phyloP scores from a whole-genome alignment of 1,139 yeast genomes.

The Suhomyces yuchorum region DNA sequence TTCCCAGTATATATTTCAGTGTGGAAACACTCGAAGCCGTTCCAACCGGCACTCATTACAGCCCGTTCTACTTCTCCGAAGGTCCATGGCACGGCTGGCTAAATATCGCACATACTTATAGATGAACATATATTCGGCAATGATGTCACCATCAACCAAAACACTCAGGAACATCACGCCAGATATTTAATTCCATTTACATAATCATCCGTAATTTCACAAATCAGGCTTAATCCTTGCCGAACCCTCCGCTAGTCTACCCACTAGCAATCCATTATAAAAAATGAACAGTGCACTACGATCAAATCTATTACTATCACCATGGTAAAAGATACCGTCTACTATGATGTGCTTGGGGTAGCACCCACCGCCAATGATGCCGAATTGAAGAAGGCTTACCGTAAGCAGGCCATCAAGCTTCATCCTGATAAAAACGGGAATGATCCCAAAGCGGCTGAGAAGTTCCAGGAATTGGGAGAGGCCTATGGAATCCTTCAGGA shows the following conservation, averaged over 20 bases:
- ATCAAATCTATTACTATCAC: neutral
- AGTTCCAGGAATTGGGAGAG: conserved; percentile 37
- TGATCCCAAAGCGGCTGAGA: conserved; percentile 30
- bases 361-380: conserved; percentile 24
- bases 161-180: neutral
- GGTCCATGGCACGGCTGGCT: neutral
- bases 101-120: neutral
- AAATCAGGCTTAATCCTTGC: neutral
- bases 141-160: neutral
- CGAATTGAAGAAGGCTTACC: conserved; percentile 31
- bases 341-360: conserved; percentile 29
- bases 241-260: neutral
- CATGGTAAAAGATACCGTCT: conserved; percentile 30
- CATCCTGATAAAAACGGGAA: conserved; percentile 33
- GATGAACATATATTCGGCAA: neutral
- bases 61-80: neutral
- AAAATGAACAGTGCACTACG: neutral
- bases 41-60: neutral
- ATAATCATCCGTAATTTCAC: neutral
- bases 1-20: neutral
- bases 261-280: neutral
- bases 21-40: neutral
- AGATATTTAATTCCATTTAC: neutral
- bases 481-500: conserved; percentile 48
- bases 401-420: conserved; percentile 29